phyloP scores from a whole-genome alignment of 148 eudicot genomes.

The Pouteria glomerata region DNA sequence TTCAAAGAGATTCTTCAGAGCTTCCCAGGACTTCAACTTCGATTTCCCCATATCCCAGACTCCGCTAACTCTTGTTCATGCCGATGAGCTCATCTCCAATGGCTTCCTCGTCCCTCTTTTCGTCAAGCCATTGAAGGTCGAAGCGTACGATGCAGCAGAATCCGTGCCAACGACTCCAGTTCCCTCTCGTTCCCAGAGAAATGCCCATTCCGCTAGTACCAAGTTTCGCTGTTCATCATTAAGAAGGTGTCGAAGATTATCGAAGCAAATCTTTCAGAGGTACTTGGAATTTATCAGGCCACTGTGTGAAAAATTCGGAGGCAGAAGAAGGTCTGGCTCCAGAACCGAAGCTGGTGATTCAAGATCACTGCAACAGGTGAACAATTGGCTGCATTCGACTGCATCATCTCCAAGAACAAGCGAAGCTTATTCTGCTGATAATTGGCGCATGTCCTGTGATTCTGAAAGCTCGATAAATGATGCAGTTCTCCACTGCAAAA shows the following conservation, averaged over 20 bases:
- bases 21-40: conserved; percentile 46
- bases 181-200: conserved; percentile 15
- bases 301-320: conserved; percentile 40
- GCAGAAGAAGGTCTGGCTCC: conserved; percentile 28
- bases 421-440: conserved; percentile 42
- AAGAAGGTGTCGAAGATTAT: conserved; percentile 55
- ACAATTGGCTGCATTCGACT: conserved; percentile 25
- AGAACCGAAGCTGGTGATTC: conserved; percentile 23
- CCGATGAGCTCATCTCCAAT: conserved; percentile 67
- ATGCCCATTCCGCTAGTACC: conserved; percentile 15
- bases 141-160: conserved; percentile 18
- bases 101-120: conserved; percentile 55
- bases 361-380: conserved; percentile 17
- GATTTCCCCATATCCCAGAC: conserved; percentile 42
- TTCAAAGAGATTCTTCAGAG: conserved; percentile 59
- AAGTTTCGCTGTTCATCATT: conserved; percentile 45
- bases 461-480: conserved; percentile 84
- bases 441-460: conserved; percentile 69
- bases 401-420: conserved; percentile 56
- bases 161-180: conserved; percentile 18
- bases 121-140: conserved; percentile 29
- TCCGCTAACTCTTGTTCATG: conserved; percentile 40
- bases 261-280: conserved; percentile 47
- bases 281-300: conserved; percentile 49
- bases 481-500: conserved; percentile 94